Percentiles rank a stretch among this genome's conserved stretches.
Conservation (phyloP, 331 rosid genomes). For the Cydonia oblonga region DNA sequence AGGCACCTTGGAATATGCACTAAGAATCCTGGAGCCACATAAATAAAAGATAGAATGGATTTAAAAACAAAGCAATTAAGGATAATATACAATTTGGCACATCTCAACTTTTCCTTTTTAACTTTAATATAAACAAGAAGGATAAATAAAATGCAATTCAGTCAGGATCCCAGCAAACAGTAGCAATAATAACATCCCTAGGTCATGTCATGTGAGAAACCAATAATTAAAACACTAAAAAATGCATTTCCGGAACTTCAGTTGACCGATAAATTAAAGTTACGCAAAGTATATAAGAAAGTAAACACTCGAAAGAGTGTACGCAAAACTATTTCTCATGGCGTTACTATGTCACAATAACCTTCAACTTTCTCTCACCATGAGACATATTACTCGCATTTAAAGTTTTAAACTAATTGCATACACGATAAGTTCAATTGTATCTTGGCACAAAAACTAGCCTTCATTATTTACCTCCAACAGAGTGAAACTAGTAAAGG, state of each 20-base stretch:
- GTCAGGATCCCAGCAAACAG: neutral
- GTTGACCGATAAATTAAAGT: neutral
- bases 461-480: neutral
- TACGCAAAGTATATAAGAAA: neutral
- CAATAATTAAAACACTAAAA: neutral
- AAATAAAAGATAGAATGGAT: neutral
- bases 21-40: slow-evolving; percentile 44
- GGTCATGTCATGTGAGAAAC: neutral
- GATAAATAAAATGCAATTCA: neutral
- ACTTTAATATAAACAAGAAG: neutral
- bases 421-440: neutral
- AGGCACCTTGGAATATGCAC: slow-evolving; percentile 66
- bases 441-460: neutral
- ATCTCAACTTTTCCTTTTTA: neutral
- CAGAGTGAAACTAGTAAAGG: neutral
- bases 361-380: neutral
- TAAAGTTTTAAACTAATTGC: neutral
- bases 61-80: neutral
- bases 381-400: neutral
- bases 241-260: neutral
- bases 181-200: neutral
- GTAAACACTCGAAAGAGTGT: neutral
- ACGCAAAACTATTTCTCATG: neutral
- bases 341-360: neutral
- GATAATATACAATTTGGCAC: neutral